Evolutionary conservation across 73 alveolate species (phyloP).

Genomic region (Paramecium sonneborni): DNA sequence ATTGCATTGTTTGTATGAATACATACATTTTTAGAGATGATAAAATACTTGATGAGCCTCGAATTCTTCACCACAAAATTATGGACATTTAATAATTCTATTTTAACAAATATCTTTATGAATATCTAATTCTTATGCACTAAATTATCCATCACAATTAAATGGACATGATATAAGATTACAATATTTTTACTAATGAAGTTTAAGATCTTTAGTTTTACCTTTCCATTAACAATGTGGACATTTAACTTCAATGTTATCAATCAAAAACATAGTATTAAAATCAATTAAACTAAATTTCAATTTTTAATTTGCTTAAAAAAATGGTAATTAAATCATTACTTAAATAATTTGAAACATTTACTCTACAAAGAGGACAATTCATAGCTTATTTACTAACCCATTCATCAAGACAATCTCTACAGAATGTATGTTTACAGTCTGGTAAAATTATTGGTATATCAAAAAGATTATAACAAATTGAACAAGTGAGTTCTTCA

Average conservation of each 20-base stretch:
- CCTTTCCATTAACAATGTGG: not conserved
- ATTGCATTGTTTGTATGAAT: not conserved
- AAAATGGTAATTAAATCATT: not conserved
- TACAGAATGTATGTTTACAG: conserved; percentile 23
- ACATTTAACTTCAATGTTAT: conserved; percentile 18
- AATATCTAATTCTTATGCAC: not conserved
- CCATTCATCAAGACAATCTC: conserved; percentile 43
- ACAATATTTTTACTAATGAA: not conserved
- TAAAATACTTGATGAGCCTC: not conserved
- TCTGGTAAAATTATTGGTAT: not conserved
- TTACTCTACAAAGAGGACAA: conserved; percentile 10
- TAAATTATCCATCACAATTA: not conserved
- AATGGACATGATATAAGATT: not conserved
- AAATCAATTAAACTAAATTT: not conserved
- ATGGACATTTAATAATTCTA: conserved; percentile 38
- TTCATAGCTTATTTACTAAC: not conserved
- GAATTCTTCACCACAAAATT: conserved; percentile 36
- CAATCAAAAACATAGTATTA: conserved; percentile 35
- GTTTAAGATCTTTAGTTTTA: not conserved
- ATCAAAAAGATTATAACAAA: not conserved
- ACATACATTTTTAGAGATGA: not conserved
- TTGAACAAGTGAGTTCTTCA: not conserved
- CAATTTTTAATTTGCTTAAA: not conserved
- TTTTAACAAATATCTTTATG: conserved; percentile 3
- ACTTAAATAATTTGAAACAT: not conserved